Percentiles rank a stretch among this genome's conserved stretches.
phyloP scores from a whole-genome alignment of 2,329 filamentous ascomycete genomes.

The Stagonosporopsis rhizophila region DNA sequence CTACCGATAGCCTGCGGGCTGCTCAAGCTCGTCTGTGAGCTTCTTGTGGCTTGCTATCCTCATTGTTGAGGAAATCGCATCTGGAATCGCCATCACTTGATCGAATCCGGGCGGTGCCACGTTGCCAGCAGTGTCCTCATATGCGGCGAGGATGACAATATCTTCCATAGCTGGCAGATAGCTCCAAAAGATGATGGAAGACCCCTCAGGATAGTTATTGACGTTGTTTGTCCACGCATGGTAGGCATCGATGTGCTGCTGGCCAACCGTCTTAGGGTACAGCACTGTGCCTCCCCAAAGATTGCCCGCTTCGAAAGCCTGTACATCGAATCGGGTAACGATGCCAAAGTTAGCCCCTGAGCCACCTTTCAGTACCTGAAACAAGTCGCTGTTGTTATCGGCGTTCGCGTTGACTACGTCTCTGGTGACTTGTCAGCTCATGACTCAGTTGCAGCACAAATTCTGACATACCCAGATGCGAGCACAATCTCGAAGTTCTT shows the following conservation, averaged over 20 bases:
- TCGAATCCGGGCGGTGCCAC: slow-evolving; percentile 30
- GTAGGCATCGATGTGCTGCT: slow-evolving; percentile 30
- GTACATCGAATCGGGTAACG: slow-evolving; percentile 46
- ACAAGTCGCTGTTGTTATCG: slow-evolving; percentile 43
- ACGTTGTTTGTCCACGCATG: slow-evolving; percentile 33
- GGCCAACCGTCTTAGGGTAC: slow-evolving; percentile 24
- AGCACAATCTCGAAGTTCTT: slow-evolving; percentile 45
- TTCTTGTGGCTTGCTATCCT: slow-evolving; percentile 33
- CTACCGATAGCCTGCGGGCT: slow-evolving; percentile 33
- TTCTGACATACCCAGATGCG: slow-evolving; percentile 19
- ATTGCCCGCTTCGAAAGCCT: slow-evolving; percentile 29
- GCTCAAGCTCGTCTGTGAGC: slow-evolving; percentile 34
- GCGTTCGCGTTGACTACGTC: slow-evolving; percentile 42
- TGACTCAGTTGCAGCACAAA: neutral
- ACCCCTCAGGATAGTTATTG: slow-evolving; percentile 31
- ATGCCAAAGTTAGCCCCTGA: slow-evolving; percentile 49
- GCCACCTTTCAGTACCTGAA: slow-evolving; percentile 51
- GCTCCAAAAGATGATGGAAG: slow-evolving; percentile 35
- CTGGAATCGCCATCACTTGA: slow-evolving; percentile 30
- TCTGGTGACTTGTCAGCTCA: neutral
- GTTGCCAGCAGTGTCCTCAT: slow-evolving; percentile 29
- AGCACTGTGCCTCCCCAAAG: slow-evolving; percentile 32
- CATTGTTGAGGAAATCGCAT: slow-evolving; percentile 23
- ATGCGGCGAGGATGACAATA: slow-evolving; percentile 30
- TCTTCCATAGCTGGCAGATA: slow-evolving; percentile 24